Conservation (phyloP, 2,329 filamentous ascomycete genomes). For the Tolypocladium nubicola region DNA sequence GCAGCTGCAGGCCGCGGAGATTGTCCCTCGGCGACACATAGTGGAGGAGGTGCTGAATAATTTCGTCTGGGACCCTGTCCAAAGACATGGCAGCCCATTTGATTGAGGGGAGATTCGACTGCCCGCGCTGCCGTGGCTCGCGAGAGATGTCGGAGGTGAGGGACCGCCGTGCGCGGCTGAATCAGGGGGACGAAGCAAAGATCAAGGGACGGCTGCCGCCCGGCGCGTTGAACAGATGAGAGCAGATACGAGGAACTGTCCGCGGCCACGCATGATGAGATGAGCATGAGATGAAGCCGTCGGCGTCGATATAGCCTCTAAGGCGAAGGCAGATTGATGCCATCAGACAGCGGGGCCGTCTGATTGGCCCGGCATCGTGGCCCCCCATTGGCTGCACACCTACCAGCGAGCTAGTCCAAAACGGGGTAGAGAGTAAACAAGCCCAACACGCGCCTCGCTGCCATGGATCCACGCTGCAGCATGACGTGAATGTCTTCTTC, state of each 20-base stretch:
- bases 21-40: conserved; percentile 48
- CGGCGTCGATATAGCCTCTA: neutral
- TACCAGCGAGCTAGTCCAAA: conserved; percentile 20
- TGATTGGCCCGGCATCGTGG: neutral
- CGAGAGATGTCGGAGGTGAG: neutral
- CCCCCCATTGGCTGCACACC: neutral
- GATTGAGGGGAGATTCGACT: conserved; percentile 1
- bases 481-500: neutral
- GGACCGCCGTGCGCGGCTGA: neutral
- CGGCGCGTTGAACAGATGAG: neutral
- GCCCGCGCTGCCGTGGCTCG: neutral
- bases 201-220: neutral
- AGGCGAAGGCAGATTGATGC: neutral
- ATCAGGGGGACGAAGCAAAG: neutral
- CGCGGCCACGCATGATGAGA: conserved; percentile 1
- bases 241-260: neutral
- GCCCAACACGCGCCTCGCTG: conserved; percentile 1
- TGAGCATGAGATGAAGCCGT: neutral
- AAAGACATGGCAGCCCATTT: conserved; percentile 23
- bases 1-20: conserved; percentile 34
- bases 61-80: conserved; percentile 63
- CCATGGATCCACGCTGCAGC: neutral
- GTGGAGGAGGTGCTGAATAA: conserved; percentile 68
- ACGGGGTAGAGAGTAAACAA: conserved; percentile 32
- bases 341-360: neutral